Evolutionary conservation across 345 rosid species (phyloP).

Genomic region (Citrus sp.): DNA sequence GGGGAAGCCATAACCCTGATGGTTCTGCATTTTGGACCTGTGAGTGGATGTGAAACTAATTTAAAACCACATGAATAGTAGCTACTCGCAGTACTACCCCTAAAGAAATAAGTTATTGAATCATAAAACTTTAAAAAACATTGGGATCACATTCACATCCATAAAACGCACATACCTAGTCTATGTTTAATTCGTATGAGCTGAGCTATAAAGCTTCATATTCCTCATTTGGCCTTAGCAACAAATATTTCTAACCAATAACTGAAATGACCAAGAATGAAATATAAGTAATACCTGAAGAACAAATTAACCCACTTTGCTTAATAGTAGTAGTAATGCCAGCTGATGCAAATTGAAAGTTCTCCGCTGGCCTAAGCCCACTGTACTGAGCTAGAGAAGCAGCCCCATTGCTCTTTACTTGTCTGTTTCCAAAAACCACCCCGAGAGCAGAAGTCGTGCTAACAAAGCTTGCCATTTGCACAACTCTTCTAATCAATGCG

Average conservation of each 20-base stretch:
- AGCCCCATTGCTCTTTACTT: conserved; percentile 24
- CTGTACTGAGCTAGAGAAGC: conserved; percentile 31
- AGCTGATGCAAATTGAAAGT: conserved; percentile 21
- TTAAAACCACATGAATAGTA: background rate
- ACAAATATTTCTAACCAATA: background rate
- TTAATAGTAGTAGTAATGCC: conserved; percentile 17
- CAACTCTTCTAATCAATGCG: background rate
- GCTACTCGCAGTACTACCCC: background rate
- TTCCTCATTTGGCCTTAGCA: background rate
- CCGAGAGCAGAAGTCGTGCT: conserved; percentile 29
- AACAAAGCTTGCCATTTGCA: conserved; percentile 40
- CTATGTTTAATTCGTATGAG: background rate
- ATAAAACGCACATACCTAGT: background rate
- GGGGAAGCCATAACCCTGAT: conserved; percentile 48
- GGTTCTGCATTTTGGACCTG: conserved; percentile 38
- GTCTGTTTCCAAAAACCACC: conserved; percentile 25
- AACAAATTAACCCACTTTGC: conserved; percentile 18
- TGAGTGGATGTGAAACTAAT: conserved; percentile 10
- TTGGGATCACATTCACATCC: background rate
- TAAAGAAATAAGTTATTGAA: background rate
- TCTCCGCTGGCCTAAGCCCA: conserved; percentile 40
- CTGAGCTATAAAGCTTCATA: background rate
- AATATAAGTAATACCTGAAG: conserved; percentile 23
- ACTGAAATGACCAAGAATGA: background rate
- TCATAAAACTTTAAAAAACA: background rate